Evolutionary conservation across 1,284 basidiomycete genomes (phyloP), one percentile per base, ranked within the genome.

Genomic region (Microbotryum silenes-acaulis): DNA sequence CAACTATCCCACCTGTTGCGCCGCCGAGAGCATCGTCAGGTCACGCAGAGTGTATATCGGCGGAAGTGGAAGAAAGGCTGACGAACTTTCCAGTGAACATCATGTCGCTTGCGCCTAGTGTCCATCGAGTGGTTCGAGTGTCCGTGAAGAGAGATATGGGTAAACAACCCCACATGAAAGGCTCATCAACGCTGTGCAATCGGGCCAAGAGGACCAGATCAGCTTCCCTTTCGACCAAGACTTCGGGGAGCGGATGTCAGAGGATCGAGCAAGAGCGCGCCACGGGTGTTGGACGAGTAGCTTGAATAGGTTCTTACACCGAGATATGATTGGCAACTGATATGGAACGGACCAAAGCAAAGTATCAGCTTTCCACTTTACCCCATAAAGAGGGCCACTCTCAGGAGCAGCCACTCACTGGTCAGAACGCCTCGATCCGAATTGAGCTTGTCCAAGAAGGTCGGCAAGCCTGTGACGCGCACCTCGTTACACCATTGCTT

Each of bases 241-340:
- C 49, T 7, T 18, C 46, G 33, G 21, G 20, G 21, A 42, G 23
- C 37, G 7, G 44, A 45, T 18, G 25, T 33, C 49, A 8, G n/a
- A 6, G 27, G 25, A 25, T 16, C 25, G 2, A 21, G 6, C 47
- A 33, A 33, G 12, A 10, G 51, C 6, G 18, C 12, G 4, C 8
- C 25, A 18, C 3, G 20, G 20, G 16, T 21, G 37, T 54, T 27
- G 7, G n/a, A 52, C 7, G 21, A 14, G 25, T 37, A 51, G 25
- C 18, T 5, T 25, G 12, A 57, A 46, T 6, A 8, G 9, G 55
- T 33, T 76, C 83, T 60, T 73, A 90, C 88, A 89, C 90, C 51
- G 91, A 93, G 60, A 92, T 85, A 74, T 96, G 91, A 74, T 96
- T 96, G 56, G 85, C 84, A 53, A 93, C 90, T 93, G 71, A 16